Base-by-base conservation (phyloP, 2,329 filamentous ascomycete genomes). In the Pseudogymnoascus sp. region DNA sequence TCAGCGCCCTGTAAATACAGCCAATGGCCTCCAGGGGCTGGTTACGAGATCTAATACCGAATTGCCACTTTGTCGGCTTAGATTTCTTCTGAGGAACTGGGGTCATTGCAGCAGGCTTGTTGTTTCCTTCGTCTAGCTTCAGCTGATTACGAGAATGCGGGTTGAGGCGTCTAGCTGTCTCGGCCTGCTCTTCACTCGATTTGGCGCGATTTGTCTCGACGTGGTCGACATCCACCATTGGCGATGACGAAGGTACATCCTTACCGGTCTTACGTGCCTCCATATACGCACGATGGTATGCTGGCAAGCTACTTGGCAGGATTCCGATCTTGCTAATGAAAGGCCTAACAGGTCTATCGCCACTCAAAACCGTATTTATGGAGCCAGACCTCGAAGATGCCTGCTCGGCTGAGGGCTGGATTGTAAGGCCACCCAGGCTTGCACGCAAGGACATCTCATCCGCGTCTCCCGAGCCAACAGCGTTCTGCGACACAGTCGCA, bases 31-130 rank as follows among this genome's bases (percentile, higher is more conserved):
- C 95, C 70, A 93, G 91, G 0, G 95, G 95, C 63, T 91, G 89
- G 72, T 97, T 99, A 59, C 95, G 87, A 53, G 91, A 96, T 38
- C 95, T 86, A 66, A 99, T 99, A 63, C 95, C 95, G 73, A 99
- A 99, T 74, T 99, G 95, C 95, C 95, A 99, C 68, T 93, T 91
- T 14, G 93, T 90, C 1, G 89, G 89, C 72, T 90, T 92, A 4
- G 82, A 77, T 74, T 90, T 92, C 78, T 90, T 91, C 3, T 80
- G 75, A 2, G 86, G 84, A 59, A 87, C 82, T 0, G 84, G 85
- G 2, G 85, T 88, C 78, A 88, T 81, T 18, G 82, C 80, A 63
- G 86, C 83, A 3, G 85, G 85, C 38, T 84, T 80, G 67, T 77
- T 84, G 72, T 72, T 83, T 63, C 75, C 81, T 71, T 84, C 87